Base-by-base conservation (phyloP, 1,139 yeast species). In the Yamadazyma atlantica region DNA sequence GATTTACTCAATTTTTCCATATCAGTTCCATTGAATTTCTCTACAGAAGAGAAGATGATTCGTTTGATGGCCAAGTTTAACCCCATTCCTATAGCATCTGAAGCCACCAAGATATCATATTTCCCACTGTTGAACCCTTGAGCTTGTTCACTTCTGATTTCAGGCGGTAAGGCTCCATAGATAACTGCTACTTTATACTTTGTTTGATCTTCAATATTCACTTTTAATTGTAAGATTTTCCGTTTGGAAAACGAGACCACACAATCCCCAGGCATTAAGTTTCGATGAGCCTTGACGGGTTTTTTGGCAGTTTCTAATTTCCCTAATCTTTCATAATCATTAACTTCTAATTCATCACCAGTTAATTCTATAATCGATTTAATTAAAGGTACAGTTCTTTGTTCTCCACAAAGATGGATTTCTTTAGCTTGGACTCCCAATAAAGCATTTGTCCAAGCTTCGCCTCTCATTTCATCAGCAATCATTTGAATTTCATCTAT, bases 81-180 rank as follows among this genome's bases (percentile, higher is more conserved):
- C 0, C 99, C 99, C 97, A 92, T 92, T 2, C 98, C 98, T 41
- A 92, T 80, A 0, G 99, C 99, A 65, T 92, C 98, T 1, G 97
- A 86, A 0, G 98, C 97, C 3, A 92, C 87, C 33, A 92, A 66
- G 16, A 85, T 75, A 51, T 90, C 94, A 45, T 80, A 84, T 32
- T 76, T 75, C 3, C 94, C 94, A 16, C 58, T 64, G 53, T 92
- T 92, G 58, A 92, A 92, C 30, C 78, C 69, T 24, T 69, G 62
- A 0, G 97, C 96, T 54, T 92, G 97, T 46, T 80, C 78, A 2
- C 90, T 78, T 48, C 98, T 73, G 1, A 94, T 88, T 59, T 92
- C 98, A 0, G 98, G 96, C 0, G 99, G 99, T 34, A 94, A 67
- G 0, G 96, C 94, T 12, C 99, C 99, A 54, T 92, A 92, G 26